Evolutionary conservation across 208 protist species (phyloP).

Genomic region (Borovskyia barvae): DNA sequence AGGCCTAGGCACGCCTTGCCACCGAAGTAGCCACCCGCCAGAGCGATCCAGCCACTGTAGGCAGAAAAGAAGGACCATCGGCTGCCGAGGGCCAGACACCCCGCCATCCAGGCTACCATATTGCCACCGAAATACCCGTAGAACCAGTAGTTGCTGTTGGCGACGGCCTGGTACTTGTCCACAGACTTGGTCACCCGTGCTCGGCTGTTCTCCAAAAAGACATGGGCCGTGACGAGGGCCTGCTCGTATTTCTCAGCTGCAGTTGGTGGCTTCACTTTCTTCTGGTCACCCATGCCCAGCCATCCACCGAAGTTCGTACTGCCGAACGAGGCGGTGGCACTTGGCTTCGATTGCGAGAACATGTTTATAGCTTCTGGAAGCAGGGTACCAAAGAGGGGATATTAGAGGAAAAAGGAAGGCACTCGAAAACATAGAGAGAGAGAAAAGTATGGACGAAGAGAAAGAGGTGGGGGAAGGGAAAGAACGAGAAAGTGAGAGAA

Average conservation of each 20-base stretch:
- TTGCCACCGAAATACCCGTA: conserved; percentile 82
- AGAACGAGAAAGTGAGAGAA: neutral
- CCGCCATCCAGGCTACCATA: conserved; percentile 68
- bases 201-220: conserved; percentile 76
- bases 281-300: conserved; percentile 14
- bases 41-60: conserved; percentile 75
- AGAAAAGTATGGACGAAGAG: neutral
- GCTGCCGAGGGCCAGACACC: conserved; percentile 59
- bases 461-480: neutral
- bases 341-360: conserved; percentile 33
- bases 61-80: conserved; percentile 60
- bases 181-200: conserved; percentile 45
- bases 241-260: conserved; percentile 67
- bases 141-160: conserved; percentile 76
- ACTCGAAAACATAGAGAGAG: neutral
- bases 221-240: conserved; percentile 62
- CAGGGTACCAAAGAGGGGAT: no score
- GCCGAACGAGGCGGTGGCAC: conserved; percentile 1
- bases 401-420: neutral
- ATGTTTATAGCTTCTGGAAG: conserved; percentile 20
- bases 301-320: no score
- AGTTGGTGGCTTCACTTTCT: conserved; percentile 35
- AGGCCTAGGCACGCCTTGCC: conserved; percentile 58
- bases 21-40: conserved; percentile 78
- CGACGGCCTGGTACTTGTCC: conserved; percentile 58